Evolutionary conservation across 2,329 filamentous ascomycete genomes (phyloP), one percentile per base, ranked within the genome.

Genomic region (Didymella pinodella): DNA sequence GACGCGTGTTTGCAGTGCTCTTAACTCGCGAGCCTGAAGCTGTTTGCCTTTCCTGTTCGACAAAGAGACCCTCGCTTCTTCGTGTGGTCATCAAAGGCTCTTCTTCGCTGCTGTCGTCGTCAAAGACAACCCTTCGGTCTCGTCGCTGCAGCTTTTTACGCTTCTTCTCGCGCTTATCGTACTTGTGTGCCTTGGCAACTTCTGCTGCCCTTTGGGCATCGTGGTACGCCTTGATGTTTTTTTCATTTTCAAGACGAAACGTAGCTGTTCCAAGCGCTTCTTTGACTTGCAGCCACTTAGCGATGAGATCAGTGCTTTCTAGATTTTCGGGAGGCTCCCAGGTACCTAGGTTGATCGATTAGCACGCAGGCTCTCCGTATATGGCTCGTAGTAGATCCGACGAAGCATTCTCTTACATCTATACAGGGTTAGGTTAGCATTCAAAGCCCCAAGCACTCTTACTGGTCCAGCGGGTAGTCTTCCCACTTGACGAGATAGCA

Each of bases 401-500:
- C 4, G 18, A 16, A 16, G 20, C 12, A 7, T 5, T 3, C 4
- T 4, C 48, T 36, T 48, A 57, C 54, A 57, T 18, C 54, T 57
- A 44, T 5, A 8, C 3, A 5, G 1, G 0, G 20, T 57, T 11
- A 52, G 48, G 12, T 3, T 10, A 25, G 22, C 8, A 7, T 10
- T 11, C 22, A 4, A 3, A 18, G 1, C 7, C 22, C 1, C 29
- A 22, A 18, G 26, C 8, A 25, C 4, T 28, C 62, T 59, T 64
- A 73, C 70, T 62, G 52, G 41, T 73, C 57, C 28, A 87, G 61
- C 1, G 81, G 78, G 67, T 88, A 93, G 2, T 79, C 82, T 26
- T 80, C 78, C 90, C 89, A 92, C 59, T 85, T 82, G 22, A 91
- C 83, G 1, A 92, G 81, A 68, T 86, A 92, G 3, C 12, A 31